Base-by-base conservation (phyloP, 2,329 filamentous ascomycete genomes). In the Aspergillus tanneri region DNA sequence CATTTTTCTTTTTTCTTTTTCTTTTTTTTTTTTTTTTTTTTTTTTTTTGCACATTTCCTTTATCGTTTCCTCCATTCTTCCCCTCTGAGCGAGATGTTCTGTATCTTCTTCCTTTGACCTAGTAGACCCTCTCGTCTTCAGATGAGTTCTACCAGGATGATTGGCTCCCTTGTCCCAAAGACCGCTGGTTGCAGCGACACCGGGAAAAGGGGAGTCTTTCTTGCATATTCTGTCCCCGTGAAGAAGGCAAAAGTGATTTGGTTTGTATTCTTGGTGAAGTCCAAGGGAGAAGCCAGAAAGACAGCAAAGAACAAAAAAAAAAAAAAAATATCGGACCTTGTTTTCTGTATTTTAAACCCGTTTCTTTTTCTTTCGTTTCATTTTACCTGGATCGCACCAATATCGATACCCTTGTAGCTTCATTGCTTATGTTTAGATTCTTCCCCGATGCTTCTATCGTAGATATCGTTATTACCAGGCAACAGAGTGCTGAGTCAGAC, bases 361-460 rank as follows among this genome's bases (percentile, higher is more conserved):
- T 50, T 58, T 41, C 53, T 32, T 47, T 42, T 30, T 42, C 16
- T 18, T 23, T 43, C 27, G 12, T 16, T 46, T 34, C 18, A 22
- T 54, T 52, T 41, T 46, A 40, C 52, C 46, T 49, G 49, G 53
- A 55, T 58, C 58, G 62, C 56, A 56, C 57, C 60, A 61, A 63
- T 59, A 66, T 66, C 63, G 64, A 66, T 66, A 66, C 63, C 64
- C 64, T 66, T 61, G 53, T 59, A 64, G 49, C 43, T 59, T 52
- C 24, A n/a, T 47, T 43, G 36, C 34, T 35, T 37, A 38, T 30
- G 14, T 25, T 42, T 36, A 7, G 22, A 32, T 49, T 38, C 28
- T 14, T 16, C 16, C 21, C 39, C 24, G 12, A 19, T 32, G n/a
- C 12, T 12, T 16, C 16, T 5, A 18, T 38, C 11, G 36, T 22